Percentiles rank a stretch among this genome's conserved stretches.
Conservation (phyloP, 768 basidiomycete genomes). For the Hebeloma cylindrosporum region DNA sequence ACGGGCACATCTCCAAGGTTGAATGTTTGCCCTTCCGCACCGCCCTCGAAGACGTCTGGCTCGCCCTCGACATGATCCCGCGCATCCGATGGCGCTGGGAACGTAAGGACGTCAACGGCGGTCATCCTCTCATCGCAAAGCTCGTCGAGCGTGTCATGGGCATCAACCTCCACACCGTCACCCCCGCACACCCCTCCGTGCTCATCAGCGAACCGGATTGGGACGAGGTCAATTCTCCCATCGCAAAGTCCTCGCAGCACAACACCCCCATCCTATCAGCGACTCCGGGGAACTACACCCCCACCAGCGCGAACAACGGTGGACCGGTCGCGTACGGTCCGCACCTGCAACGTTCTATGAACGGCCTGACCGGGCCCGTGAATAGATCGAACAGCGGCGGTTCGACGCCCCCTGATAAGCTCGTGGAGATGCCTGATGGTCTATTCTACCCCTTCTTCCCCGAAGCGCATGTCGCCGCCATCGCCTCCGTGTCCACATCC, state of each 20-base stretch:
- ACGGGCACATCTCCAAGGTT: constrained; percentile 81
- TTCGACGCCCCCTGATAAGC: constrained; percentile 41
- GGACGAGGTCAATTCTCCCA: constrained; percentile 47
- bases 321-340: constrained; percentile 23
- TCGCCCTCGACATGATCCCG: constrained; percentile 85
- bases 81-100: constrained; percentile 93
- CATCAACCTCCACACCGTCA: constrained; percentile 65
- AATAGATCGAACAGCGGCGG: constrained; percentile 30
- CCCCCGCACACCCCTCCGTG: constrained; percentile 42
- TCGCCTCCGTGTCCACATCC: constrained; percentile 9
- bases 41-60: constrained; percentile 81
- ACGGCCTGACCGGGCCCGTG: constrained; percentile 27
- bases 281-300: constrained; percentile 32
- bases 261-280: constrained; percentile 42
- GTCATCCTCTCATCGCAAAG: constrained; percentile 81
- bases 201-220: constrained; percentile 54
- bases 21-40: constrained; percentile 61
- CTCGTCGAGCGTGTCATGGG: constrained; percentile 81
- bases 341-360: constrained; percentile 36
- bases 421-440: constrained; percentile 66
- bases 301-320: constrained; percentile 8
- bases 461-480: constrained; percentile 37
- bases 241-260: constrained; percentile 40
- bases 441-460: constrained; percentile 82
- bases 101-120: constrained; percentile 75